Conservation (phyloP, 441 rosid genomes). For the Erodium texanum region DNA sequence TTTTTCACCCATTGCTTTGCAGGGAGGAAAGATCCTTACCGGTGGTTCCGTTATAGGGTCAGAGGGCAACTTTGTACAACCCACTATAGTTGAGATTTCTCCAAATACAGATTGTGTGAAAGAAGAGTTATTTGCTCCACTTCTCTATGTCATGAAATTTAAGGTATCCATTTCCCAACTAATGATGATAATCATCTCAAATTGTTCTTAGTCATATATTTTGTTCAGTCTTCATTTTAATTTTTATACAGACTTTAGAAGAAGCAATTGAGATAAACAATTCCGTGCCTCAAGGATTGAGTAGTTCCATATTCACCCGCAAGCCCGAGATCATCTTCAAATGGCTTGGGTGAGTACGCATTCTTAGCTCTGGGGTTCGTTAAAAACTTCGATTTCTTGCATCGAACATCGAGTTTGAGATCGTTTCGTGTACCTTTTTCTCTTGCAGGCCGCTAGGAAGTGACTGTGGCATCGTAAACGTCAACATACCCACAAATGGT, state of each 20-base stretch:
- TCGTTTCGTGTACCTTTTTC: background rate
- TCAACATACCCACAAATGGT: slow-evolving; percentile 93
- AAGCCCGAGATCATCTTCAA: slow-evolving; percentile 68
- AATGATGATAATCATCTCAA: too few relatives aligned
- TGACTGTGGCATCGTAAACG: slow-evolving; percentile 91
- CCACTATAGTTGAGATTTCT: slow-evolving; percentile 83
- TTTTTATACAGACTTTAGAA: slow-evolving; percentile 46
- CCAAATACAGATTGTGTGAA: slow-evolving; percentile 58
- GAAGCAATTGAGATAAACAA: slow-evolving; percentile 88
- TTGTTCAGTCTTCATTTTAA: background rate
- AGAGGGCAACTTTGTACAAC: slow-evolving; percentile 90
- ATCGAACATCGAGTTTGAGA: background rate
- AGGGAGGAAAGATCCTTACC: slow-evolving; percentile 86
- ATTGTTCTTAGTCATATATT: too few relatives aligned
- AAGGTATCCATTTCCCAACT: slow-evolving; percentile 40
- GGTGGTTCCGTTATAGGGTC: slow-evolving; percentile 66
- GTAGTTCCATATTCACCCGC: slow-evolving; percentile 85
- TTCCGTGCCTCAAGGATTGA: slow-evolving; percentile 91
- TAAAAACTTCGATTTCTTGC: background rate
- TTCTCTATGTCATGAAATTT: slow-evolving; percentile 78
- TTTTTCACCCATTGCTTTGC: slow-evolving; percentile 19
- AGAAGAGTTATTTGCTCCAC: slow-evolving; percentile 92
- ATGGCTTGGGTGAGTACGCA: slow-evolving; percentile 70
- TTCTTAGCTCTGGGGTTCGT: background rate
- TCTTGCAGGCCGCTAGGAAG: slow-evolving; percentile 77